Percentiles rank a stretch among this genome's conserved stretches.
Evolutionary conservation across 306 rosid species (phyloP).

Genomic region (Prunus mira): DNA sequence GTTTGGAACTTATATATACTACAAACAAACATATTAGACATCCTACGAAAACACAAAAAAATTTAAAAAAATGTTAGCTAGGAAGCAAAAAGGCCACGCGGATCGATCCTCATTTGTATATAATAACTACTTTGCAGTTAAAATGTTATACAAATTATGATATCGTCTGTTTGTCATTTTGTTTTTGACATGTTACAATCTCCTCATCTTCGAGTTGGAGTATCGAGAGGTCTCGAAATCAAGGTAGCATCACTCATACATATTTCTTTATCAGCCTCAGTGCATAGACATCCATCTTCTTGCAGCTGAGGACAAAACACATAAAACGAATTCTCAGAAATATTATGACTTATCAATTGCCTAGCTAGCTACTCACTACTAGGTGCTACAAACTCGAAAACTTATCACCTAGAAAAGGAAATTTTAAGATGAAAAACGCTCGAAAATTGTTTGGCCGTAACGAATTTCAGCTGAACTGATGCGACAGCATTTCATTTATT

Average conservation of each 20-base stretch:
- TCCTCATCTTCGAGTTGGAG: slow-evolving; percentile 4
- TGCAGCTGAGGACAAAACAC: slow-evolving; percentile 10
- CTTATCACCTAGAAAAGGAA: not conserved
- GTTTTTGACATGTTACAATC: slow-evolving; percentile 2
- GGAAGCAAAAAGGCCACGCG: slow-evolving; percentile 1
- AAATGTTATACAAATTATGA: not conserved
- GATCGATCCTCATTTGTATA: slow-evolving; percentile 11
- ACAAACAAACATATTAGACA: not conserved
- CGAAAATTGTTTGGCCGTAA: too few species aligned
- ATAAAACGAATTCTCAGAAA: not conserved
- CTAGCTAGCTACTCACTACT: not conserved
- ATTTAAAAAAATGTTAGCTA: not conserved
- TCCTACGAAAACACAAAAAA: not conserved
- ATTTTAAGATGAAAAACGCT: too few species aligned
- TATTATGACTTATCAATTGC: not conserved
- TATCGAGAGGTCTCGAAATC: not conserved
- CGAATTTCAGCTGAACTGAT: not conserved
- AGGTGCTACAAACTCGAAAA: not conserved
- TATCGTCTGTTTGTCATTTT: not conserved
- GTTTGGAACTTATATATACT: not conserved
- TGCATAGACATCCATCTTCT: not conserved
- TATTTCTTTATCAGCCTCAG: not conserved
- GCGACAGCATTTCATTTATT: not conserved
- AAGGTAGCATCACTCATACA: slow-evolving; percentile 5
- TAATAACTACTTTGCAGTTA: not conserved